phyloP scores from a whole-genome alignment of 257 asterid genomes.

The Oldenlandia corymbosa region DNA sequence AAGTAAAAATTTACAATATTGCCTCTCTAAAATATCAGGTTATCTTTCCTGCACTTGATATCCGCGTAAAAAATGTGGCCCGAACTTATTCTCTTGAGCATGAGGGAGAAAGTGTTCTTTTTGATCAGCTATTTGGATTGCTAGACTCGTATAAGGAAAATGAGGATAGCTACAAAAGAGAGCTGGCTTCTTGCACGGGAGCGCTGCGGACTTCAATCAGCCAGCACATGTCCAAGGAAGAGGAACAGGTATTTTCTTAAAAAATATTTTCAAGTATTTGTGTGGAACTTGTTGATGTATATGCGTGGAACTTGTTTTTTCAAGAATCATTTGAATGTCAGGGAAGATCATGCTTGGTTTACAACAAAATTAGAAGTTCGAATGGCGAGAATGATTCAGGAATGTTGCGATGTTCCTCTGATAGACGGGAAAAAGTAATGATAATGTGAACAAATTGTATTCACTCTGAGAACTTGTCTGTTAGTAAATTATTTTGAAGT shows the following conservation, averaged over 20 bases:
- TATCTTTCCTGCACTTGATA: slow-evolving; percentile 94
- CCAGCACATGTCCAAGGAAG: slow-evolving; percentile 99
- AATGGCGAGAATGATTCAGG: too few relatives aligned
- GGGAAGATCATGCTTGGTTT: background rate
- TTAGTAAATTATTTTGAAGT: too few relatives aligned
- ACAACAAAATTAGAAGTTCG: background rate
- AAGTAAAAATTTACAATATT: slow-evolving; percentile 6
- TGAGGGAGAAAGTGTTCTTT: slow-evolving; percentile 92
- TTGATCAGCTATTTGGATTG: slow-evolving; percentile 83
- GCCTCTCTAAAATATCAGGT: slow-evolving; percentile 26
- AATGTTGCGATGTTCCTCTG: too few relatives aligned
- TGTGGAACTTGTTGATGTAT: background rate
- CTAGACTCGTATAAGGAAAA: slow-evolving; percentile 52
- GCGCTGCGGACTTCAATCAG: slow-evolving; percentile 92
- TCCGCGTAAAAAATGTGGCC: slow-evolving; percentile 97
- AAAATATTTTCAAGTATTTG: background rate
- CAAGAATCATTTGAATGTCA: background rate
- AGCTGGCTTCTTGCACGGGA: slow-evolving; percentile 94
- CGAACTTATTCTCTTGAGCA: slow-evolving; percentile 97
- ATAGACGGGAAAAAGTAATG: too few relatives aligned
- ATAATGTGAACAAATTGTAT: too few relatives aligned
- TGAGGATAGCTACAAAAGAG: slow-evolving; percentile 78
- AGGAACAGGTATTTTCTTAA: slow-evolving; percentile 74
- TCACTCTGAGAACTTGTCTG: too few relatives aligned
- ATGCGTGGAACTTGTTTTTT: background rate